Evolutionary conservation across 2,329 filamentous ascomycete species (phyloP).

Genomic region (Acephala macrosclerotiorum): DNA sequence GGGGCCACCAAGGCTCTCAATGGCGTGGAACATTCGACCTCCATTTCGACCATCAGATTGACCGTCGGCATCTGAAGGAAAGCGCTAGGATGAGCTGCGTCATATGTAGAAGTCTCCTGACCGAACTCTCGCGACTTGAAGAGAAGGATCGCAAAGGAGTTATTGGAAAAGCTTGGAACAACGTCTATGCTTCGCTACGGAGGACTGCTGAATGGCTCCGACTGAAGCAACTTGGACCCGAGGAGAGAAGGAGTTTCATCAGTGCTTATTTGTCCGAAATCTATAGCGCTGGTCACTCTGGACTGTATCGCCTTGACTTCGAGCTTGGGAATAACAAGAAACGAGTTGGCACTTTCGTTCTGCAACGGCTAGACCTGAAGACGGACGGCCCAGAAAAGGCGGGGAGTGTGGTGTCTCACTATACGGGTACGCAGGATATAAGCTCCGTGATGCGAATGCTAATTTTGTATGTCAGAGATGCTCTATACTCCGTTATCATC

Average conservation of each 20-base stretch:
- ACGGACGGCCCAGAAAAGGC: neutral
- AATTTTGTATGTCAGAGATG: neutral
- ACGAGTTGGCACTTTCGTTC: neutral
- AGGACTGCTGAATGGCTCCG: neutral
- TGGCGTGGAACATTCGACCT: neutral
- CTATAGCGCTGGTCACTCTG: neutral
- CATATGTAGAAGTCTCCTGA: neutral
- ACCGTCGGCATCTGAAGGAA: neutral
- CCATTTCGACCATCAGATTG: neutral
- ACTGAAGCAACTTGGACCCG: neutral
- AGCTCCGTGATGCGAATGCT: neutral
- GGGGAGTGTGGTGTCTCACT: neutral
- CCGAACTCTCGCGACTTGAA: neutral
- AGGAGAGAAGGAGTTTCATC: neutral
- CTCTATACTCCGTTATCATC: neutral
- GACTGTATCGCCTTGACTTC: neutral
- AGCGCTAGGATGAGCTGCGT: neutral
- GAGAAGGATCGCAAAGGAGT: neutral
- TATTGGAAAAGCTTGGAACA: neutral
- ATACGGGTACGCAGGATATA: neutral
- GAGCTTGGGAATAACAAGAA: neutral
- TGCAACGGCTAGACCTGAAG: neutral
- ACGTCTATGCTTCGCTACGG: neutral
- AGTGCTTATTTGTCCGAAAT: neutral
- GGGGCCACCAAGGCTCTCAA: neutral